Evolutionary conservation across 768 basidiomycete genomes (phyloP), one percentile per base, ranked within the genome.

Genomic region (Tremella mesenterica): DNA sequence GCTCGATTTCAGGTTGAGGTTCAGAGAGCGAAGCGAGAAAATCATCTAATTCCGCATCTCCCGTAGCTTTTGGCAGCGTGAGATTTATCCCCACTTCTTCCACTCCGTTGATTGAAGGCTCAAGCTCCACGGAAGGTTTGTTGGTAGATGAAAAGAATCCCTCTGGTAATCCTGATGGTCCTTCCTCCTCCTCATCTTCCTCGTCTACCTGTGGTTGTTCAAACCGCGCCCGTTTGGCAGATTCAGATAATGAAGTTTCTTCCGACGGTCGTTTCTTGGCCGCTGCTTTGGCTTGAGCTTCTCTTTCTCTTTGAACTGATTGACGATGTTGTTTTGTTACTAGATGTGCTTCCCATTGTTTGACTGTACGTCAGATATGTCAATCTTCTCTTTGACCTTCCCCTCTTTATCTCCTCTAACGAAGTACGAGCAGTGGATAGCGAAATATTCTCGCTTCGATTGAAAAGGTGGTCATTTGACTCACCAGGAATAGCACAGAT

Each of bases 291-390:
- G 54, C 50, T 14, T 34, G 13, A 25, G 43, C 34, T 39, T 63
- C 63, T 31, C 63, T 67, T 33, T 68, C 65, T n/a, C 70, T 48
- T 8, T 61, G 58, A 31, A 64, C 62, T 0, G 70, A 72, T 21
- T 59, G 57, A 3, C 70, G 61, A 46, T 72, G 70, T 56, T 67
- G 66, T 57, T 72, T 70, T 3, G 70, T 68, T 34, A 67, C 41
- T 16, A 68, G 31, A 54, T 72, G 70, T 18, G 65, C 70, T 26
- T 69, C 65, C 70, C 70, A 72, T 51, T 72, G 65, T 51, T 63
- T 64, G 14, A 68, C 70, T 72, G 36, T 9, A 12, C 6, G 30
- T 46, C 30, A 21, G 14, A n/a, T n/a, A n/a, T n/a, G n/a, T n/a
- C n/a, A n/a, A n/a, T n/a, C n/a, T n/a, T n/a, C n/a, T n/a, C n/a